Conservation (phyloP, 805 yeast species). For the Tanozyma kutaoensis region DNA sequence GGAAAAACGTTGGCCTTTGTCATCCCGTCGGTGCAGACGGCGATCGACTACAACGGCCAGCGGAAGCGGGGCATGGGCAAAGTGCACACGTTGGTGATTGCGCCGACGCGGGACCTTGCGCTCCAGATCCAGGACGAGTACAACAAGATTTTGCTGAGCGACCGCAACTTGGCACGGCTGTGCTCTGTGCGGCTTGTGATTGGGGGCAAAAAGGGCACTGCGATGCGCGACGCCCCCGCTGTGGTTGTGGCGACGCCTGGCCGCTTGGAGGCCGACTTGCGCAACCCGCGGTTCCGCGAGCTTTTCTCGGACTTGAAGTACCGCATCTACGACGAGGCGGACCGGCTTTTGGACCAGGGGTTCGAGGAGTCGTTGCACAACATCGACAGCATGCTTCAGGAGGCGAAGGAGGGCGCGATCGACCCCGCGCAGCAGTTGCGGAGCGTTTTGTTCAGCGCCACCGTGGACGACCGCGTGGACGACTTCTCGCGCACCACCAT, state of each 20-base stretch:
- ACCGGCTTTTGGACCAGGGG: conserved; percentile 90
- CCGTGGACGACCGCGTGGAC: conserved; percentile 59
- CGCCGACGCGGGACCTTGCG: conserved; percentile 92
- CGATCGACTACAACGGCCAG: too few relatives aligned
- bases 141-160: conserved; percentile 35
- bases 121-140: conserved; percentile 69
- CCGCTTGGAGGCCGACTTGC: conserved; percentile 68
- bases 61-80: too few relatives aligned
- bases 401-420: conserved; percentile 37
- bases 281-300: conserved; percentile 48
- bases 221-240: too few relatives aligned
- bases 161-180: conserved; percentile 35
- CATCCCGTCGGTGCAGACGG: conserved; percentile 31
- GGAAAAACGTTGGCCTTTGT: conserved; percentile 85
- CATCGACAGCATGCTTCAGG: conserved; percentile 62
- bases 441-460: conserved; percentile 77
- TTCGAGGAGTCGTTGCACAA: conserved; percentile 69
- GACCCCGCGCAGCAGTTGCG: conserved; percentile 22
- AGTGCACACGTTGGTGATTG: conserved; percentile 46
- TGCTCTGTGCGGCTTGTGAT: conserved; percentile 96
- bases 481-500: conserved; percentile 57
- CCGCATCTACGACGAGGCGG: conserved; percentile 86
- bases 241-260: conserved; percentile 93
- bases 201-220: too few relatives aligned
- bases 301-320: conserved; percentile 44